These are phyloP conservation scores for Diddensiella santjacobensis DNA, from an alignment of 805 yeast genomes.

Conservation along the genomic window DNA sequence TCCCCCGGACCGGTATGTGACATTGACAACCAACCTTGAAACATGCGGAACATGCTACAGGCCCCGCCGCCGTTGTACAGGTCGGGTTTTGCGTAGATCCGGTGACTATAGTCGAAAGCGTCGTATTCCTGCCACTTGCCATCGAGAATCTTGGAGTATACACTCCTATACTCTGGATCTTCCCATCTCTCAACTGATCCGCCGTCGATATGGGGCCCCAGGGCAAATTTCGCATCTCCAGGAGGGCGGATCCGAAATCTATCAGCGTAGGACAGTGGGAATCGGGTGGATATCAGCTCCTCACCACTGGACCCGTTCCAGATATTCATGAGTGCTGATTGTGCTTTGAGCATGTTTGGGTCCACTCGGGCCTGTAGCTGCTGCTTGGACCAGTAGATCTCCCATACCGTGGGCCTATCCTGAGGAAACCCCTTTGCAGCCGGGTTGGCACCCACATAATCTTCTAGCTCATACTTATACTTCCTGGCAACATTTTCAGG, in stretches of 20 bases:
- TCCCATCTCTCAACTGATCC: slow-evolving; percentile 38
- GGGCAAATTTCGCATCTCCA: slow-evolving; percentile 31
- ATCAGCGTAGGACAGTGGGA: slow-evolving; percentile 41
- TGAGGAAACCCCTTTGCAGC: slow-evolving; percentile 19
- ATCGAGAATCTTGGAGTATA: slow-evolving; percentile 36
- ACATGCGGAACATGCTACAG: slow-evolving; percentile 40
- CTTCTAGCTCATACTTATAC: slow-evolving; percentile 27
- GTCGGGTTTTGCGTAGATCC: slow-evolving; percentile 33
- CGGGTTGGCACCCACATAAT: slow-evolving; percentile 31
- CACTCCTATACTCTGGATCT: slow-evolving; percentile 8
- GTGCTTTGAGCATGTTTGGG: slow-evolving; percentile 35
- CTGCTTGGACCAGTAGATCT: slow-evolving; percentile 40
- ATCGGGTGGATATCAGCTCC: slow-evolving; percentile 17
- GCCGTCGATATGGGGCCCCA: slow-evolving; percentile 41
- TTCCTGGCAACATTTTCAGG: slow-evolving; percentile 26
- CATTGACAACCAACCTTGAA: slow-evolving; percentile 46
- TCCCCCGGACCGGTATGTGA: slow-evolving; percentile 36
- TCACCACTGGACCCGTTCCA: slow-evolving; percentile 26
- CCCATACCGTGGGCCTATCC: slow-evolving; percentile 27
- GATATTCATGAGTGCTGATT: slow-evolving; percentile 29
- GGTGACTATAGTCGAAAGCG: slow-evolving; percentile 37
- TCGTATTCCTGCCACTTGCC: slow-evolving; percentile 45
- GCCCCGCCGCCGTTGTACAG: slow-evolving; percentile 29
- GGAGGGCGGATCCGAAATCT: slow-evolving; percentile 41
- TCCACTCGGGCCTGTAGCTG: slow-evolving; percentile 41